Base-by-base conservation (phyloP, 2,329 filamentous ascomycete species). In the Cryphonectria radicalis region DNA sequence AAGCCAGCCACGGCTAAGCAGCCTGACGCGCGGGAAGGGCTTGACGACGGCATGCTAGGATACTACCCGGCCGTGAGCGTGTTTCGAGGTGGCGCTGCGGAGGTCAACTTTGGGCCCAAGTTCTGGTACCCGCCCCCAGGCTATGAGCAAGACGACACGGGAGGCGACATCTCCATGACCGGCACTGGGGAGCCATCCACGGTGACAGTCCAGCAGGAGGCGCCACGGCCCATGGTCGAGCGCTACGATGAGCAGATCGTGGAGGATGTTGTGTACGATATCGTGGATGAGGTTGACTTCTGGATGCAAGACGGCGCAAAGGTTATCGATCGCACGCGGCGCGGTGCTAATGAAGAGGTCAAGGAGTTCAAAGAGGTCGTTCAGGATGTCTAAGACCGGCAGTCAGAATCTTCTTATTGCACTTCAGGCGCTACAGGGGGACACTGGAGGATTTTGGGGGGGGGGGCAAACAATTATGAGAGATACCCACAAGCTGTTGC, bases 11-110 rank as follows among this genome's bases (percentile, higher is more conserved):
- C 87, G 7, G 72, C 69, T 40, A 73, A 73, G 67, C 90, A 92
- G 74, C 87, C 92, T 59, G 93, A 93, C 17, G 94, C 93, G 25
- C 87, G 96, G 66, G 92, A 96, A 73, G 94, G 94, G 40, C 90
- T 97, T 73, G 96, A 99, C 78, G 96, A 99, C 78, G 96, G 95
- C 50, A 93, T 96, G 87, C 88, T 98, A 1, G 97, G 96, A 14
- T 99, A 99, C 82, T 97, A 97, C 78, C 96, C 96, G 1, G 93
- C 95, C 32, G 90, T 99, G 28, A 96, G 94, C 76, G 92, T 96
- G 32, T 98, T 98, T 82, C 91, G 93, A 62, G 95, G 95, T 67
- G 96, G 95, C 35, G 92, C 95, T 1, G 95, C 93, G 22, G 93
- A 98, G 80, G 91, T 95, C 76, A 98, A 98, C 81, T 98, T 99